These are phyloP conservation scores for Nemophila menziesii DNA, from an alignment of 257 asterid species.

Conservation along the genomic window DNA sequence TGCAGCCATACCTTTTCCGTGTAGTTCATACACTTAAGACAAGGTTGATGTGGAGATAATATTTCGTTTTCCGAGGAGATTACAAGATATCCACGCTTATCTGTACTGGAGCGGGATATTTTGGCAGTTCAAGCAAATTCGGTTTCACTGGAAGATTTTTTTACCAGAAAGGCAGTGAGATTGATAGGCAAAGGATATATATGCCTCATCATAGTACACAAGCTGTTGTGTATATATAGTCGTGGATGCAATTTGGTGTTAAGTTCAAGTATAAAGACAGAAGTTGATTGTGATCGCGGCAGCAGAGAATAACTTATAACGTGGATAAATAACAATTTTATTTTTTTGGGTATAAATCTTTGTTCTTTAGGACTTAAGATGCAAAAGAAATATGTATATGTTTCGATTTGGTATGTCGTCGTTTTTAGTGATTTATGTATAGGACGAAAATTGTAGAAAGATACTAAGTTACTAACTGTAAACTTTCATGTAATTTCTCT, in stretches of 20 bases:
- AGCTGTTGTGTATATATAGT: slow-evolving; percentile 47
- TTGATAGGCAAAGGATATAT: slow-evolving; percentile 50
- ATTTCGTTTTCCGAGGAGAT: slow-evolving; percentile 92
- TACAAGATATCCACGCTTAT: slow-evolving; percentile 77
- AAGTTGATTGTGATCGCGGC: slow-evolving; percentile 73
- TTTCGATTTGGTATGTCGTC: no score
- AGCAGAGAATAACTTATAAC: slow-evolving; percentile 28
- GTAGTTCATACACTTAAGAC: slow-evolving; percentile 41
- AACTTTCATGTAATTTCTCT: no score
- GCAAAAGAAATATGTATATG: no score
- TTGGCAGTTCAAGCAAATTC: slow-evolving; percentile 75
- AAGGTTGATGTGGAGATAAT: slow-evolving; percentile 47
- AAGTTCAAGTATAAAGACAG: slow-evolving; percentile 58
- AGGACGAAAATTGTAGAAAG: no score
- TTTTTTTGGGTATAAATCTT: no score
- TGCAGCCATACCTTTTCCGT: slow-evolving; percentile 43
- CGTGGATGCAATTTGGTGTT: slow-evolving; percentile 77
- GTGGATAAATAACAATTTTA: slow-evolving; percentile 41
- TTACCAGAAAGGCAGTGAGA: slow-evolving; percentile 57
- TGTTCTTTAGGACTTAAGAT: no score
- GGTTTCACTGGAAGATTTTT: slow-evolving; percentile 60
- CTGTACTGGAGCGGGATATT: slow-evolving; percentile 84
- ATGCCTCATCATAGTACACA: slow-evolving; percentile 34
- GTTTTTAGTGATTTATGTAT: no score
- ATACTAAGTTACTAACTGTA: no score